Conservation (phyloP, 1,284 basidiomycete genomes). For the Tremellales sp. region DNA sequence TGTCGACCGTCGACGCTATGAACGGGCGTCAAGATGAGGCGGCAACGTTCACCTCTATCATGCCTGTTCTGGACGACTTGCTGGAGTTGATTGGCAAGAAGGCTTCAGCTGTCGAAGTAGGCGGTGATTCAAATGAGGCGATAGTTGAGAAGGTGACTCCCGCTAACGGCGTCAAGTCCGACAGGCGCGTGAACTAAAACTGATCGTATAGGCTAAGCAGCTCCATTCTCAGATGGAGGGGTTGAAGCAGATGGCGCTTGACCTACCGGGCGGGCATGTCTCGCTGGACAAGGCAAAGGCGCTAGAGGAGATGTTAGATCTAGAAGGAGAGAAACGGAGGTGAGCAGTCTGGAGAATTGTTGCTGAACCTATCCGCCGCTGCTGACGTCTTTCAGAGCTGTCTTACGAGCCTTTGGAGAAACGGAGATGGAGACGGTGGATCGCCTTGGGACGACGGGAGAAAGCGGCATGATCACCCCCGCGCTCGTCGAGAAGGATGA, state of each 20-base stretch:
- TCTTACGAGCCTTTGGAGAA: conserved; percentile 6
- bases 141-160: conserved; percentile 2
- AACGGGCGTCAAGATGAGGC: no score
- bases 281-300: conserved; percentile 12
- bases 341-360: no score
- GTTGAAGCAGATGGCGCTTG: conserved; percentile 22
- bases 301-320: conserved; percentile 12
- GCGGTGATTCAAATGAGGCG: background rate
- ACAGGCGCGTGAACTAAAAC: no score
- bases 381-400: no score
- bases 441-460: background rate
- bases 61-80: background rate
- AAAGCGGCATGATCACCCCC: background rate
- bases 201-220: conserved; percentile 25
- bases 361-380: no score
- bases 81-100: background rate
- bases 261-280: conserved; percentile 26
- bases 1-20: no score
- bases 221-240: conserved; percentile 13
- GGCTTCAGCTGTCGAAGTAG: background rate
- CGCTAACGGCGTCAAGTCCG: no score
- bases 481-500: no score
- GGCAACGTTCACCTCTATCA: background rate
- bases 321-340: conserved; percentile 24
- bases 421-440: conserved; percentile 8